phyloP scores from a whole-genome alignment of 129 eudicot genomes.

The Chrysanthemum lavandulifolium region DNA sequence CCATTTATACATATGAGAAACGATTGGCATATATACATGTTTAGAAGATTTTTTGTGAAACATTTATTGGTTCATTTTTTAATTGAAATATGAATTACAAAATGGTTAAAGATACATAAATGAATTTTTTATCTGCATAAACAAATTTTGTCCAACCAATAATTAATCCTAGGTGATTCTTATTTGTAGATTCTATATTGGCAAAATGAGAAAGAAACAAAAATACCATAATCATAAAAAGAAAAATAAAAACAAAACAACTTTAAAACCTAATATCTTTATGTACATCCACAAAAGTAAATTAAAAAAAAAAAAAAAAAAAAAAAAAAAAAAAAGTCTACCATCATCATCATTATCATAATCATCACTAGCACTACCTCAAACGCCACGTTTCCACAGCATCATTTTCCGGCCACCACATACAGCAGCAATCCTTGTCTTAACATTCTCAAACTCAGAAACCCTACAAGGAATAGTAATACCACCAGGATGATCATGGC shows the following conservation, averaged over 20 bases:
- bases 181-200: not conserved
- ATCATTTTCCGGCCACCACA: slow-evolving; percentile 54
- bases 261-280: not conserved
- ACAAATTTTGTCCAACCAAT: too few relatives aligned
- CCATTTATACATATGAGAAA: too few relatives aligned
- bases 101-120: too few relatives aligned
- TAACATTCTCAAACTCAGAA: slow-evolving; percentile 77
- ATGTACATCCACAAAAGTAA: not conserved
- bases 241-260: not conserved
- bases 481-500: slow-evolving; percentile 79
- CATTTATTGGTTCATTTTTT: too few relatives aligned
- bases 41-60: too few relatives aligned
- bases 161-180: too few relatives aligned
- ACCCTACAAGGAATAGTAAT: slow-evolving; percentile 85
- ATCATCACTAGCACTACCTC: too few relatives aligned
- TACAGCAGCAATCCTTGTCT: slow-evolving; percentile 63
- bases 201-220: not conserved
- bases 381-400: slow-evolving; percentile 28
- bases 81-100: too few relatives aligned
- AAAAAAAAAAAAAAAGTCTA: not conserved
- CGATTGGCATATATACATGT: too few relatives aligned
- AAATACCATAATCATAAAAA: too few relatives aligned
- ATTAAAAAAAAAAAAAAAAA: not conserved
- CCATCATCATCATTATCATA: slow-evolving; percentile 30
- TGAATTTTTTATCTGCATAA: too few relatives aligned